Conservation (phyloP, 2,329 filamentous ascomycete genomes). For the Arthrobotrys megalospora region DNA sequence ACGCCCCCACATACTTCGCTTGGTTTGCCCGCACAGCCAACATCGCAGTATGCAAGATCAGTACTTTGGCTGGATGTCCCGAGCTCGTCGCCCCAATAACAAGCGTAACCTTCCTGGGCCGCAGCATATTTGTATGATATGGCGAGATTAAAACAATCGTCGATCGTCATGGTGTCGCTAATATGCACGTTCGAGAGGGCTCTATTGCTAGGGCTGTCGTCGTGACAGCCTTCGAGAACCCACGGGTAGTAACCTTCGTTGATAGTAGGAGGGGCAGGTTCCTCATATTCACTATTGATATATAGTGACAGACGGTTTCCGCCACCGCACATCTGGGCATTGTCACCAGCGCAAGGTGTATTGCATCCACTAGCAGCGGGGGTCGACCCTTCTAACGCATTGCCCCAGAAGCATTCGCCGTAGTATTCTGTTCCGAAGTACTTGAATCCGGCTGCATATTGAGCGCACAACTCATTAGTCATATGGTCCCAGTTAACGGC, state of each 20-base stretch:
- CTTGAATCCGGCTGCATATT: slow-evolving; percentile 8
- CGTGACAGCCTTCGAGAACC: background rate
- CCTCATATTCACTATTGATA: too few species aligned
- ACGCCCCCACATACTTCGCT: slow-evolving; percentile 26
- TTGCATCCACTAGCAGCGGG: slow-evolving; percentile 18
- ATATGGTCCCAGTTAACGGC: slow-evolving; percentile 27
- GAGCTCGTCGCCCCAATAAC: slow-evolving; percentile 39
- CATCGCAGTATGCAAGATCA: slow-evolving; percentile 36
- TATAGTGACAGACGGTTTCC: slow-evolving; percentile 15
- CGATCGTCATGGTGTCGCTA: slow-evolving; percentile 18
- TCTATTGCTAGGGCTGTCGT: background rate
- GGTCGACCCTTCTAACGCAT: slow-evolving; percentile 1
- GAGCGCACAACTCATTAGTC: slow-evolving; percentile 29
- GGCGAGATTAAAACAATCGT: slow-evolving; percentile 4
- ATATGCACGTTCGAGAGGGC: slow-evolving; percentile 1
- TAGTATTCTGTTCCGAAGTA: slow-evolving; percentile 34
- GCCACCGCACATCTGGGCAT: slow-evolving; percentile 27
- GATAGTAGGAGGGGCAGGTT: too few species aligned
- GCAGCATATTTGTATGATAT: slow-evolving; percentile 26
- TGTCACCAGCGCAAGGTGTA: slow-evolving; percentile 23
- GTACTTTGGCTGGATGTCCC: background rate
- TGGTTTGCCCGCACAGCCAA: slow-evolving; percentile 29
- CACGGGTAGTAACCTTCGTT: too few species aligned
- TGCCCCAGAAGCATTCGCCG: slow-evolving; percentile 37
- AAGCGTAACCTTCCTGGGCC: slow-evolving; percentile 18